Conservation (phyloP, 441 rosid genomes). For the Populus trichocarpa region DNA sequence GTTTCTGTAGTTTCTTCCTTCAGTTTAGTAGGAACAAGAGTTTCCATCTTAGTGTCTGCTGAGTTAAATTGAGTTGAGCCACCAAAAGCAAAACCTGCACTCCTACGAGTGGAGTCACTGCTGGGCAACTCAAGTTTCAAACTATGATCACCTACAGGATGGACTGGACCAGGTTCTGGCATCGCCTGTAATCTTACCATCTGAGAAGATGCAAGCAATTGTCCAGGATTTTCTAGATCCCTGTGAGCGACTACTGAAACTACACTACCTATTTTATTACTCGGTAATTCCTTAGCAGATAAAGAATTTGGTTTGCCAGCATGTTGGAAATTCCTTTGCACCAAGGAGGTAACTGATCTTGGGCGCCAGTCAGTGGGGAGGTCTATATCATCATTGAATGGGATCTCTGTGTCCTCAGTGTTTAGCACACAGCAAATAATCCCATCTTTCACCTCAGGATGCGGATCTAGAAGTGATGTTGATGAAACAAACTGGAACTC, state of each 20-base stretch:
- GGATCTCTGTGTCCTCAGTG: conserved; percentile 69
- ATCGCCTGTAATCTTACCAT: conserved; percentile 27
- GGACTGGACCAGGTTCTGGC: conserved; percentile 39
- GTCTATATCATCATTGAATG: conserved; percentile 68
- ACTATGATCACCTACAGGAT: conserved; percentile 36
- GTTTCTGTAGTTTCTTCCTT: conserved; percentile 44
- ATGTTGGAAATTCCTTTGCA: conserved; percentile 38
- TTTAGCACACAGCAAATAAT: conserved; percentile 52
- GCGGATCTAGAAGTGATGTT: conserved; percentile 34
- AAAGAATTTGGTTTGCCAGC: conserved; percentile 29
- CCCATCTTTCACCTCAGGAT: conserved; percentile 47
- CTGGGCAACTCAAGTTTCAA: conserved; percentile 27
- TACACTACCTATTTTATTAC: conserved; percentile 33
- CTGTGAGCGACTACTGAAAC: conserved; percentile 26
- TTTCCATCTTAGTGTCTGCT: conserved; percentile 21
- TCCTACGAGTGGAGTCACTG: conserved; percentile 26
- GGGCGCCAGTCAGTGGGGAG: conserved; percentile 29
- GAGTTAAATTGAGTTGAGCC: conserved; percentile 26
- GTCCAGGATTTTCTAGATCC: conserved; percentile 38
- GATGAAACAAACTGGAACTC: conserved; percentile 7
- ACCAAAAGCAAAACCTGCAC: conserved; percentile 20
- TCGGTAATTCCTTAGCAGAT: conserved; percentile 33
- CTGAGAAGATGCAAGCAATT: conserved; percentile 37
- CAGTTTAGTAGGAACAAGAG: conserved; percentile 22
- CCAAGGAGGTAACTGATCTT: conserved; percentile 33